A percentile compares a stretch with the other conserved stretches of the same genome.
Evolutionary conservation across 164 flowering plant species (phyloP).

Genomic region (Vitis vinifera): ASM3070453v1 NC_081807.1:9748501-9749000

Average conservation of each 20-base stretch:
- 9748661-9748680: constrained; percentile 77
- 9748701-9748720: too few species aligned
- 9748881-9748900: neutral
- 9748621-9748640: constrained; percentile 68
- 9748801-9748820: neutral
- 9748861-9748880: neutral
- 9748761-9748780: too few species aligned
- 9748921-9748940: too few species aligned
- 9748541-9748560: neutral
- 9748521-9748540: neutral
- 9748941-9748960: too few species aligned
- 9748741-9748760: too few species aligned
- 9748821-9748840: neutral
- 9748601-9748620: constrained; percentile 79
- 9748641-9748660: constrained; percentile 56
- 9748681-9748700: constrained; percentile 84
- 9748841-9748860: neutral
- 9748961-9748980: too few species aligned
- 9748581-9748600: constrained; percentile 61
- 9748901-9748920: neutral
- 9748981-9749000: too few species aligned
- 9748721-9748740: too few species aligned
- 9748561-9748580: constrained; percentile 55
- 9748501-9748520: neutral
- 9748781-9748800: neutral